phyloP scores from a whole-genome alignment of 2,329 filamentous ascomycete species.

The Botrytis squamosa region DNA sequence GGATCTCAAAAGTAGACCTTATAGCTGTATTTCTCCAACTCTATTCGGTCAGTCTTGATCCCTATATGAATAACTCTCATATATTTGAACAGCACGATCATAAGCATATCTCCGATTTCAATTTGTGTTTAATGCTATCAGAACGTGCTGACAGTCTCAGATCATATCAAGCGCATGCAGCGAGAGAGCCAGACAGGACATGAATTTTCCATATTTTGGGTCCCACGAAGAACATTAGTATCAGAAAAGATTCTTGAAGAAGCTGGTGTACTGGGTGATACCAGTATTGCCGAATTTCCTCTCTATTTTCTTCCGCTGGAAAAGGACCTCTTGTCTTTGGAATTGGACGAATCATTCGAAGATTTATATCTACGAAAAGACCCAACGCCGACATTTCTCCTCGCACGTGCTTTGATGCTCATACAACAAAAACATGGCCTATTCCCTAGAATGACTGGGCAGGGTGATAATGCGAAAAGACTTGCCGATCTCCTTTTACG shows the following conservation, averaged over 20 bases:
- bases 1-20: constrained; percentile 61
- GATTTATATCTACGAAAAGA: constrained; percentile 91
- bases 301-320: constrained; percentile 90
- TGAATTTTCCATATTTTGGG: constrained; percentile 97
- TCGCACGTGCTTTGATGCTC: constrained; percentile 90
- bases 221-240: constrained; percentile 85
- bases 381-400: constrained; percentile 82
- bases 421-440: constrained; percentile 89
- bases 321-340: constrained; percentile 84
- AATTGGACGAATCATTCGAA: constrained; percentile 80
- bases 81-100: constrained; percentile 41
- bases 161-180: constrained; percentile 86
- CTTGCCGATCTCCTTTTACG: constrained; percentile 83
- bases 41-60: constrained; percentile 57
- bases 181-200: constrained; percentile 86
- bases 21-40: constrained; percentile 51
- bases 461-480: constrained; percentile 89
- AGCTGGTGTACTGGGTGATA: constrained; percentile 87
- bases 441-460: constrained; percentile 91
- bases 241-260: constrained; percentile 91
- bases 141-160: constrained; percentile 63
- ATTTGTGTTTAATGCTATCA: constrained; percentile 50
- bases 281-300: constrained; percentile 82
- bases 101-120: constrained; percentile 42
- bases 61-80: constrained; percentile 46